phyloP scores from a whole-genome alignment of 1,284 basidiomycete genomes.

The Neolentinus lepideus region DNA sequence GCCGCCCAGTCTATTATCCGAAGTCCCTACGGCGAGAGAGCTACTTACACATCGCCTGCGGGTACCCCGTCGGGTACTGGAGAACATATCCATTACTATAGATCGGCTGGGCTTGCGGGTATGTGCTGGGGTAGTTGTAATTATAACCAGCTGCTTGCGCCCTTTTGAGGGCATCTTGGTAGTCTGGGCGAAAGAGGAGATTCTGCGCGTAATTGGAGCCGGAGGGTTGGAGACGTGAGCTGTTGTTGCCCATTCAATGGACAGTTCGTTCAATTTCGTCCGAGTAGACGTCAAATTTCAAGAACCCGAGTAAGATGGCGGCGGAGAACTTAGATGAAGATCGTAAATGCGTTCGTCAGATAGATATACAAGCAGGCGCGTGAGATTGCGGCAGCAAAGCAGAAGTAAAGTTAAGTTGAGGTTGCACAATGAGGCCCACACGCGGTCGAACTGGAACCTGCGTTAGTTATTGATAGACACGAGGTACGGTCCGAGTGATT shows the following conservation, averaged over 20 bases:
- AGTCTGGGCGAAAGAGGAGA: neutral
- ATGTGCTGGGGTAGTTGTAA: neutral
- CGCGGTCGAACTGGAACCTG: neutral
- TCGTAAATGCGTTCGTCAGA: no score
- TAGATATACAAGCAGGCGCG: neutral
- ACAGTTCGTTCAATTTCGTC: no score
- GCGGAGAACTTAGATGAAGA: no score
- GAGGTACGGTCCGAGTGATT: neutral
- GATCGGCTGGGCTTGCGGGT: neutral
- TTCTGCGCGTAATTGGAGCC: neutral
- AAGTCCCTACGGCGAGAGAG: neutral
- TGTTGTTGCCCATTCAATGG: neutral
- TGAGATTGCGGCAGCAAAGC: neutral
- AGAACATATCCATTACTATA: neutral
- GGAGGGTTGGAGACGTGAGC: neutral
- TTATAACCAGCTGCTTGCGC: no score
- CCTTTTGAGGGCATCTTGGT: neutral
- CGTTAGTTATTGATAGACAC: neutral
- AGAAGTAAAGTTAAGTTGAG: no score
- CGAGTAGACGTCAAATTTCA: no score
- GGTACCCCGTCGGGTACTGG: neutral
- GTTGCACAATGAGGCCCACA: neutral
- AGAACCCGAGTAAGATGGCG: no score
- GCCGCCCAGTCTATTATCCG: neutral
- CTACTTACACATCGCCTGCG: neutral